A percentile compares a stretch with the other conserved stretches of the same genome.
These are phyloP conservation scores for Tulasnella sp. DNA, from an alignment of 768 basidiomycete species.

Conservation along the genomic window DNA sequence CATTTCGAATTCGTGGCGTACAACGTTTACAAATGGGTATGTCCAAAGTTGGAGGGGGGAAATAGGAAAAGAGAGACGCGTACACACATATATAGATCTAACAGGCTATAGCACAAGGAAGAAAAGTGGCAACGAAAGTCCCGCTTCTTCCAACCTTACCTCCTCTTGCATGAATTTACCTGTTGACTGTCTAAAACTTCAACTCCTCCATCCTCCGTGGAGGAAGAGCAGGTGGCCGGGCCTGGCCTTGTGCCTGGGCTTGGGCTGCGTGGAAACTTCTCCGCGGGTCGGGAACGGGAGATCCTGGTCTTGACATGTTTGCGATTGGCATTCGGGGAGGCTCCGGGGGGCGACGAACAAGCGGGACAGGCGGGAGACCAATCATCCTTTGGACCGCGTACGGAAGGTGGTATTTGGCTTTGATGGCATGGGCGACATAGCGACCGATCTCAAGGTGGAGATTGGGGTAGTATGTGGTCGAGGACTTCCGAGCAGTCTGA, in stretches of 20 bases:
- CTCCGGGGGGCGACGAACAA: constrained; percentile 5
- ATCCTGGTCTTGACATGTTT: background rate
- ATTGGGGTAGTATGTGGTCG: constrained; percentile 86
- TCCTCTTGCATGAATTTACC: background rate
- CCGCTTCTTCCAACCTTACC: background rate
- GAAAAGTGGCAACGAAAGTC: background rate
- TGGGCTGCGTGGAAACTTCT: background rate
- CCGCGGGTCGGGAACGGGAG: background rate
- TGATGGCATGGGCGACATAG: constrained; percentile 61
- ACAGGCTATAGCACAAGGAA: background rate
- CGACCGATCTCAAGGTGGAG: constrained; percentile 90
- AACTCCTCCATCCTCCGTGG: background rate
- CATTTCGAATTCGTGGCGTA: background rate
- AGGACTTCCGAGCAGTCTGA: constrained; percentile 91
- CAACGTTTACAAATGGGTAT: background rate
- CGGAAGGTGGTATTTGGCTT: constrained; percentile 68
- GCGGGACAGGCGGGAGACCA: constrained; percentile 58
- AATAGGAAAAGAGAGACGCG: background rate
- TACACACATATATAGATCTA: background rate
- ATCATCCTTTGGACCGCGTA: constrained; percentile 73
- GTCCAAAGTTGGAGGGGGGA: background rate
- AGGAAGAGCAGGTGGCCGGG: background rate
- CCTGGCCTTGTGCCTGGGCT: background rate
- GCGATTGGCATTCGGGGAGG: background rate
- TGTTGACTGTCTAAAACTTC: background rate